Base-by-base conservation (phyloP, 306 rosid genomes). In the Cucumis melo region DNA sequence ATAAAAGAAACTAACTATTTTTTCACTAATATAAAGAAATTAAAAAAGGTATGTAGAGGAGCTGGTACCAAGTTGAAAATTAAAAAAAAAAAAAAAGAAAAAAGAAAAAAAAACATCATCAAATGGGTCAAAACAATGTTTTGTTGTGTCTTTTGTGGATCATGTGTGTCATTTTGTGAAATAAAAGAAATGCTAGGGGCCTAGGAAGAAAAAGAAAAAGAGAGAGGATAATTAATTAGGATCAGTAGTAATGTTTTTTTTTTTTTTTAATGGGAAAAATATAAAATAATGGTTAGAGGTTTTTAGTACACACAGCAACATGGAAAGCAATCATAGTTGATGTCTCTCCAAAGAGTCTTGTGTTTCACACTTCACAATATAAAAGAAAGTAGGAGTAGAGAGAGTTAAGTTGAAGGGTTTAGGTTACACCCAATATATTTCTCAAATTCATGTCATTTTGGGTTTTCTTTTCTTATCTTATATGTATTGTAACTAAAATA, bases 291-390 rank as follows among this genome's bases (percentile, higher is more conserved):
- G 75, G 75, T 44, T 17, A 42, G 39, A 46, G 73, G 21, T 66
- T 66, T 70, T 70, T 44, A 70, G 75, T 44, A 70, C 75, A 44
- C 73, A 44, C 73, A 66, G 54, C 73, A 66, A 66, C 73, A 44
- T 70, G 75, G 75, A 70, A 70, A 12, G 75, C 38, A 46, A 70
- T 70, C 75, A 70, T 70, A 46, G 75, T 70, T 70, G 75, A 24
- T 70, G 75, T 70, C 75, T 46, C 75, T 70, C 58, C 38, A 46
- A 46, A 70, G 75, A 70, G 75, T 46, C 75, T 70, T 91, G 78
- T 76, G 84, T 74, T 84, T 85, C 91, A 89, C 97, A 91, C 82
- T 80, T 81, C 67, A 62, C 70, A 65, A 54, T 36, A 78, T 60
- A 68, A 60, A 80, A 70, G 39, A 70, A 42, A 46, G 32, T 75